A percentile compares a stretch with the other conserved stretches of the same genome.
phyloP scores from a whole-genome alignment of 768 basidiomycete genomes.

The Mycena pura region DNA sequence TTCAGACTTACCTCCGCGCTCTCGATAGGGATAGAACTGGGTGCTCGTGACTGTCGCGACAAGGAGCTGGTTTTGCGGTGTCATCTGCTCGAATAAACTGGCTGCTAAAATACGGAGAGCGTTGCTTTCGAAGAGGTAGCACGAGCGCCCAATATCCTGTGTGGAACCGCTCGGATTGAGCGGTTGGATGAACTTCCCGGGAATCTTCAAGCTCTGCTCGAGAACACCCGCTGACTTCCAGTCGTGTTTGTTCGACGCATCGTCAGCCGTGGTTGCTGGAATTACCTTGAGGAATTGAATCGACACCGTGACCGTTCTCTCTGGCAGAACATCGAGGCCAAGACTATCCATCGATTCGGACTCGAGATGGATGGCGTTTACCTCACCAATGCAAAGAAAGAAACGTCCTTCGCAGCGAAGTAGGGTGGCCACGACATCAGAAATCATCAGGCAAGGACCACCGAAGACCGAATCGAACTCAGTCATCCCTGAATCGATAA shows the following conservation, averaged over 20 bases:
- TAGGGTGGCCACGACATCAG: background rate
- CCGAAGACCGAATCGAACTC: slow-evolving; percentile 6
- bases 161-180: background rate
- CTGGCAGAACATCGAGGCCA: background rate
- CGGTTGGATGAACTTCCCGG: background rate
- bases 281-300: background rate
- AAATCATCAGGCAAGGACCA: background rate
- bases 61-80: background rate
- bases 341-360: background rate
- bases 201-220: background rate
- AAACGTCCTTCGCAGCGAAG: background rate
- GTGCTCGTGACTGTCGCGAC: background rate
- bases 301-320: background rate
- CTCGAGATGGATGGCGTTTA: background rate
- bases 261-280: background rate
- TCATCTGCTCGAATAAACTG: background rate
- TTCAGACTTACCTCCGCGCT: background rate
- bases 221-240: background rate
- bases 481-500: background rate
- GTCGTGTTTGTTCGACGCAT: background rate
- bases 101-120: background rate
- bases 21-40: background rate
- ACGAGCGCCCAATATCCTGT: background rate
- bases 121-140: slow-evolving; percentile 5
- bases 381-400: slow-evolving; percentile 1